These are phyloP conservation scores for Austropuccinia psidii DNA, from an alignment of 1,284 basidiomycete genomes.

Conservation along the genomic window DNA sequence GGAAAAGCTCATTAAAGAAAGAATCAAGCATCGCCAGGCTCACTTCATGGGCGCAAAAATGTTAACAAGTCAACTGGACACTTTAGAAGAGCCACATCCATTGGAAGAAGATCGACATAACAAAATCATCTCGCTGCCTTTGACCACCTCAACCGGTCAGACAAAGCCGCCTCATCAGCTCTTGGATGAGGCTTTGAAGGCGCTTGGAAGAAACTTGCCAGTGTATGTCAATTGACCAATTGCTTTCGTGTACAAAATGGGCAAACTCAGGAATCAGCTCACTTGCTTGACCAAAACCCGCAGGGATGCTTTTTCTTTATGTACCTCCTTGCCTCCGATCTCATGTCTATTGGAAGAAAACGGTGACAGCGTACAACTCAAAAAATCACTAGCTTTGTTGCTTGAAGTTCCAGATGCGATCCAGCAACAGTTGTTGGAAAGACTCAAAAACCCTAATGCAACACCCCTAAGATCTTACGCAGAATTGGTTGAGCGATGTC, in stretches of 20 bases:
- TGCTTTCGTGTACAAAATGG: too few relatives aligned
- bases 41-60: conserved; percentile 27
- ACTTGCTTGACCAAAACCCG: not conserved
- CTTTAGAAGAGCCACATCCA: conserved; percentile 32
- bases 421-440: conserved; percentile 51
- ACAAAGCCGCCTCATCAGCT: not conserved
- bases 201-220: too few relatives aligned
- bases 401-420: conserved; percentile 32
- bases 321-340: not conserved
- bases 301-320: too few relatives aligned
- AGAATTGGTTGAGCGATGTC: conserved; percentile 58
- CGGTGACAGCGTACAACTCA: not conserved
- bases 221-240: too few relatives aligned
- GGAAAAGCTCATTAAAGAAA: not conserved
- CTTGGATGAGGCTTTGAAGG: not conserved
- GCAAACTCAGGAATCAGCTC: not conserved
- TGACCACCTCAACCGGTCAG: not conserved
- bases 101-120: conserved; percentile 1
- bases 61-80: conserved; percentile 16
- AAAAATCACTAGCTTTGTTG: conserved; percentile 11
- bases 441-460: conserved; percentile 49
- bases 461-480: conserved; percentile 51
- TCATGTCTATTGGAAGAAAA: not conserved
- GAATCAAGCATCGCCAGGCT: conserved; percentile 21
- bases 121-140: conserved; percentile 2